phyloP scores from a whole-genome alignment of 345 rosid genomes.

The Sisymbrium irio region DNA sequence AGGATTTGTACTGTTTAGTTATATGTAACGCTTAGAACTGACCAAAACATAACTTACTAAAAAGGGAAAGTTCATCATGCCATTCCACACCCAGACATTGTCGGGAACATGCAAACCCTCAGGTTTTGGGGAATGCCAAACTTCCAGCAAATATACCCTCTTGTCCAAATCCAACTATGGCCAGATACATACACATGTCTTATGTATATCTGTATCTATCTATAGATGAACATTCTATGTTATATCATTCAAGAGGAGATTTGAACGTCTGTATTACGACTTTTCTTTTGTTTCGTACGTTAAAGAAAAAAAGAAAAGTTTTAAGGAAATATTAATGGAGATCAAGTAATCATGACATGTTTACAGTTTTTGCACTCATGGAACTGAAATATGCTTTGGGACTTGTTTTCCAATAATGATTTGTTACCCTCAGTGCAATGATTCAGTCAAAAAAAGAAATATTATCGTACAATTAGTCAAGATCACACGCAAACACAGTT shows the following conservation, averaged over 20 bases:
- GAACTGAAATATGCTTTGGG: constrained; percentile 45
- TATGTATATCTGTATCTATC: not conserved
- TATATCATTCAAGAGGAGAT: not conserved
- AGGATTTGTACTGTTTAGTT: constrained; percentile 37
- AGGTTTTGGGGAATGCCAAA: constrained; percentile 57
- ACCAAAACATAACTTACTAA: constrained; percentile 47
- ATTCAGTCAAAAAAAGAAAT: constrained; percentile 29
- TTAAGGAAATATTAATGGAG: not conserved
- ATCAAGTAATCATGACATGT: constrained; percentile 28
- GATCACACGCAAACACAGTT: constrained; percentile 30
- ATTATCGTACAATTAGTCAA: constrained; percentile 15
- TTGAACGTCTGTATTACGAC: not conserved
- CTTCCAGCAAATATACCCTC: constrained; percentile 29
- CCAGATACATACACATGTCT: constrained; percentile 4
- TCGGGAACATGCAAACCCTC: constrained; percentile 87
- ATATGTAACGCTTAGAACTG: constrained; percentile 49
- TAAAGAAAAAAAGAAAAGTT: not conserved
- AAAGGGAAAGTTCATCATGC: constrained; percentile 70
- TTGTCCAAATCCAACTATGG: constrained; percentile 28
- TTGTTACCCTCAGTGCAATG: constrained; percentile 44
- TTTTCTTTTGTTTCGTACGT: not conserved
- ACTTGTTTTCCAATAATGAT: constrained; percentile 58
- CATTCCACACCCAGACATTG: constrained; percentile 63
- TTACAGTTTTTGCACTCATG: constrained; percentile 41
- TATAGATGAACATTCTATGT: not conserved